A percentile compares a stretch with the other conserved stretches of the same genome.
phyloP scores from a whole-genome alignment of 345 rosid genomes.

The Melaleuca quinquenervia region DNA sequence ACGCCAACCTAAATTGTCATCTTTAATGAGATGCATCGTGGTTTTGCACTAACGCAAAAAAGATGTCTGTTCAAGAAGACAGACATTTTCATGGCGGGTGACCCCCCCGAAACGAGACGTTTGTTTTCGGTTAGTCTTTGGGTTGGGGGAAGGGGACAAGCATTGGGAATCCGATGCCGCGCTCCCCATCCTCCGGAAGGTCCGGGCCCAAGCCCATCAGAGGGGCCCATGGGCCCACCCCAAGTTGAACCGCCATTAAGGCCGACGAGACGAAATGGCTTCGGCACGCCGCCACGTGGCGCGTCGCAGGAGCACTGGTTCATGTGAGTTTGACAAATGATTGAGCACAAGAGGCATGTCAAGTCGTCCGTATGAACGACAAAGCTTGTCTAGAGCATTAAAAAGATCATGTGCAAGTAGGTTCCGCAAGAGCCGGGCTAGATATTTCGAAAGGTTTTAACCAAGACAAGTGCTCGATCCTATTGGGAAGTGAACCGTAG shows the following conservation, averaged over 20 bases:
- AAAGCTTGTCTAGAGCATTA: not conserved
- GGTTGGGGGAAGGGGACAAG: not conserved
- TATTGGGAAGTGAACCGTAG: not conserved
- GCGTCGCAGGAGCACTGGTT: not conserved
- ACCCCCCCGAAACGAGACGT: too few species aligned
- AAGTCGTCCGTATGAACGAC: not conserved
- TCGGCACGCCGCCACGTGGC: not conserved
- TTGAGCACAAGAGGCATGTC: not conserved
- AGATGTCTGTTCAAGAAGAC: too few species aligned
- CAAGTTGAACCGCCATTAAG: not conserved
- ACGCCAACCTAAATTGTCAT: not conserved
- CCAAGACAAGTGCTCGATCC: not conserved
- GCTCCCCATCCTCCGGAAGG: rapidly evolving
- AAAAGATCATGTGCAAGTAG: not conserved
- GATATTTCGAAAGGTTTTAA: not conserved
- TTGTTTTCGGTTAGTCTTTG: not conserved
- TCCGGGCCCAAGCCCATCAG: not conserved
- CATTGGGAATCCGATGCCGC: not conserved
- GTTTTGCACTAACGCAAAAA: not conserved
- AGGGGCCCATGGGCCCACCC: not conserved
- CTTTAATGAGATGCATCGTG: not conserved
- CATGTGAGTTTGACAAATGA: not conserved
- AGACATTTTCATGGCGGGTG: too few species aligned
- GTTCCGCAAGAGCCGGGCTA: not conserved
- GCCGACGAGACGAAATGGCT: not conserved